Conservation (phyloP, 2,329 filamentous ascomycete species). For the Cadophora sp. region DNA sequence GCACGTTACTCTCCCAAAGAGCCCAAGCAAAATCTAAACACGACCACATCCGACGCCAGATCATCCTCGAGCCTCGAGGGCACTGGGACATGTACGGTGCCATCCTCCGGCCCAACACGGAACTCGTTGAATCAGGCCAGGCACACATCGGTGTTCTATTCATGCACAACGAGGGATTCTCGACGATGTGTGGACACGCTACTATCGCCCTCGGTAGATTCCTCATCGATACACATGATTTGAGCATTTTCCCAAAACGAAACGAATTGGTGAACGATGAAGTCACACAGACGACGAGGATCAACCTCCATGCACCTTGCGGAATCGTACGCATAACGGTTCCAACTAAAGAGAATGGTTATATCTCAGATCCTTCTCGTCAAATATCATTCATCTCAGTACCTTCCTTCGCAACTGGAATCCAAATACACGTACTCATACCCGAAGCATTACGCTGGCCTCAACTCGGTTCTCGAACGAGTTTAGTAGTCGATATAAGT, state of each 20-base stretch:
- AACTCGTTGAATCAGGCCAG: background rate
- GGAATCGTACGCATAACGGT: constrained; percentile 14
- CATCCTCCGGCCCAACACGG: background rate
- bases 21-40: background rate
- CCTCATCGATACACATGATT: constrained; percentile 13
- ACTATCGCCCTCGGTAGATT: constrained; percentile 8
- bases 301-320: constrained; percentile 18
- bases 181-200: constrained; percentile 17
- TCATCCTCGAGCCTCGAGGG: background rate
- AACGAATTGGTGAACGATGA: background rate
- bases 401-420: constrained; percentile 8
- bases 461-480: constrained; percentile 6
- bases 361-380: background rate
- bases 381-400: constrained; percentile 15
- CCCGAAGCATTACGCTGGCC: background rate
- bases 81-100: constrained; percentile 2
- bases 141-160: constrained; percentile 8
- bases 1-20: background rate
- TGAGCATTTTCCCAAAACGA: background rate
- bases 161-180: constrained; percentile 16
- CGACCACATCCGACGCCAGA: background rate
- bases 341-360: constrained; percentile 5
- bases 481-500: constrained; percentile 9
- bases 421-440: constrained; percentile 1
- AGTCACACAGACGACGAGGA: constrained; percentile 2